Base-by-base conservation (phyloP, 2,329 filamentous ascomycete species). In the Colletotrichum sp. region DNA sequence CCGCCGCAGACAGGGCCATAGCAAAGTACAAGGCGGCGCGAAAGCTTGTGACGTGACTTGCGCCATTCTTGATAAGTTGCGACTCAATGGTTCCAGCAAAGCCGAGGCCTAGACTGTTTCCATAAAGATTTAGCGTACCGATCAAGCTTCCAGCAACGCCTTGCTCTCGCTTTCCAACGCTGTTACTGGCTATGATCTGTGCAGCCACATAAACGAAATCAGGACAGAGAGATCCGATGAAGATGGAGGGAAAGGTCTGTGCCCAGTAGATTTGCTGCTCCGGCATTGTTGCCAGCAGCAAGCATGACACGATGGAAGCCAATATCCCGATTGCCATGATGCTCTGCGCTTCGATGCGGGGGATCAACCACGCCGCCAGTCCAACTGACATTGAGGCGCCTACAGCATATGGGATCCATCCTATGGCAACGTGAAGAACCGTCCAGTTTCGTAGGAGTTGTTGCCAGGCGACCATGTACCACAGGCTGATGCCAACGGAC, bases 171-270 rank as follows among this genome's bases (percentile, higher is more conserved):
- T 84, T 82, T 4, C 79, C 83, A 34, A 91, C 89, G 1, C 85
- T 86, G 72, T 90, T 90, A 70, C 89, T 90, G 0, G 89, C 88
- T 70, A 91, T 89, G 6, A 91, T 88, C 75, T 90, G 88, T 0
- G 88, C 88, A 0, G 87, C 88, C 0, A 88, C 87, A 69, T 87
- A 90, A 7, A 89, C 84, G 4, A 90, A 85, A 75, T 91, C 89
- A 0, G 88, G 88, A 34, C 86, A 88, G 81, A 88, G 86, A 0
- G 88, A 49, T 13, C 44, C 44, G n/a, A 49, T 21, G 8, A 49
- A 49, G 44, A 49, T 49, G n/a, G 44, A 49, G 10, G 44, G 44
- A 49, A 49, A 49, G 1, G 44, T 49, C 44, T 49, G 44, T 21
- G 44, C 44, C 44, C 44, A 49, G 10, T 49, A 49, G 3, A 49